Percentiles rank a stretch among this genome's conserved stretches.
phyloP scores from a whole-genome alignment of 352 stramenopile species.

The Halophytophthora polymorphica region DNA sequence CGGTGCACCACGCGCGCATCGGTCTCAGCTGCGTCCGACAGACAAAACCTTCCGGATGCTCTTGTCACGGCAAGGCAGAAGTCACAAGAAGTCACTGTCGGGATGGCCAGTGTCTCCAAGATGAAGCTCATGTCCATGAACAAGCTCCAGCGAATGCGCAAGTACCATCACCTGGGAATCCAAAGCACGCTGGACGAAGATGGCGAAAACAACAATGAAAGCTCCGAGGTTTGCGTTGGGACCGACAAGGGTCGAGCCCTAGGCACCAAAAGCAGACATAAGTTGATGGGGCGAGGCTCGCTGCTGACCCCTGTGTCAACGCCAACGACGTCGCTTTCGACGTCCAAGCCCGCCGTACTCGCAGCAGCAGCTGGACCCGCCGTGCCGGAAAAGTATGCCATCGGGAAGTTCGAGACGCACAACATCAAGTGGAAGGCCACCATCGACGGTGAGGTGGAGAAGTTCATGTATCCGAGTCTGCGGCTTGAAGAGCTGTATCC shows the following conservation, averaged over 20 bases:
- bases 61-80: not conserved
- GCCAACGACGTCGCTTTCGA: not conserved
- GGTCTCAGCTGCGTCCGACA: not conserved
- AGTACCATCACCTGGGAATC: conserved; percentile 11
- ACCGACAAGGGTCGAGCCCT: not conserved
- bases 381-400: conserved; percentile 20
- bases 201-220: conserved; percentile 5
- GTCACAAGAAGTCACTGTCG: conserved; percentile 1
- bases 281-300: conserved; percentile 2
- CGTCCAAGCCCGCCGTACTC: not conserved
- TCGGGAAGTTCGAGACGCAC: conserved; percentile 51
- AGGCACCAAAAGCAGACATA: conserved; percentile 5
- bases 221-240: too few species aligned
- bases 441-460: conserved; percentile 57
- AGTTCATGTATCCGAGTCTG: conserved; percentile 76
- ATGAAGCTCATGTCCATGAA: conserved; percentile 29
- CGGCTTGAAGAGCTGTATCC: conserved; percentile 49
- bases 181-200: conserved; percentile 8
- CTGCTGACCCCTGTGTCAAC: conserved; percentile 9
- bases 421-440: conserved; percentile 61
- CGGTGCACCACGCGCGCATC: conserved; percentile 6
- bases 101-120: conserved; percentile 15
- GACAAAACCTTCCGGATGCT: not conserved
- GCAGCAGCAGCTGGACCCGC: not conserved
- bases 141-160: conserved; percentile 22